Percentiles rank a stretch among this genome's conserved stretches.
These are phyloP conservation scores for Scalesia atractyloides DNA, from an alignment of 129 eudicot species.

Conservation along the genomic window DNA sequence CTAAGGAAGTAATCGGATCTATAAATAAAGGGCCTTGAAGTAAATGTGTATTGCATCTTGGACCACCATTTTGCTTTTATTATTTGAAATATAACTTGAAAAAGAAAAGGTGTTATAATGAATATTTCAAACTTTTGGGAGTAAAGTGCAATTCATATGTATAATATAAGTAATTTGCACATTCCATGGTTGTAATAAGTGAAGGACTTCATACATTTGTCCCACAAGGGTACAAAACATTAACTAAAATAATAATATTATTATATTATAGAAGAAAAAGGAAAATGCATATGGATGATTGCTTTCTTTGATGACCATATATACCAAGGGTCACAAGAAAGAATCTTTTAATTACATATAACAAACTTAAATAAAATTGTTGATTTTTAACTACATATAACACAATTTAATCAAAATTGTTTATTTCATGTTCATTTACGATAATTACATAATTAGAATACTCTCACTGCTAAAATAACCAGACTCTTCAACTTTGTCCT, in stretches of 20 bases:
- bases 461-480: too few relatives aligned
- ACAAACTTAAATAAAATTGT: too few relatives aligned
- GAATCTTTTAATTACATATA: too few relatives aligned
- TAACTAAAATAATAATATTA: background rate
- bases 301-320: conserved; percentile 5
- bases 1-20: background rate
- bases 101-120: conserved; percentile 10
- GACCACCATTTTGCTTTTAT: conserved; percentile 12
- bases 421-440: too few relatives aligned
- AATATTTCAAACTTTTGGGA: conserved; percentile 14
- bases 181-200: conserved; percentile 20
- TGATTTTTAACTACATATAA: too few relatives aligned
- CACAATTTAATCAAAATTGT: too few relatives aligned
- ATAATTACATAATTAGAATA: too few relatives aligned
- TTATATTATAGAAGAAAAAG: conserved; percentile 1
- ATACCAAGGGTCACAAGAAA: background rate
- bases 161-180: conserved; percentile 28
- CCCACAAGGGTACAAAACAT: conserved; percentile 29
- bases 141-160: conserved; percentile 24
- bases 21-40: conserved; percentile 20
- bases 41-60: conserved; percentile 10
- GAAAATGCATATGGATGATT: conserved; percentile 14
- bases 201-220: conserved; percentile 29
- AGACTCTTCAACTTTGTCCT: too few relatives aligned
- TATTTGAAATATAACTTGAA: background rate